Evolutionary conservation across 768 basidiomycete genomes (phyloP).

Genomic region (Lactarius indigo): DNA sequence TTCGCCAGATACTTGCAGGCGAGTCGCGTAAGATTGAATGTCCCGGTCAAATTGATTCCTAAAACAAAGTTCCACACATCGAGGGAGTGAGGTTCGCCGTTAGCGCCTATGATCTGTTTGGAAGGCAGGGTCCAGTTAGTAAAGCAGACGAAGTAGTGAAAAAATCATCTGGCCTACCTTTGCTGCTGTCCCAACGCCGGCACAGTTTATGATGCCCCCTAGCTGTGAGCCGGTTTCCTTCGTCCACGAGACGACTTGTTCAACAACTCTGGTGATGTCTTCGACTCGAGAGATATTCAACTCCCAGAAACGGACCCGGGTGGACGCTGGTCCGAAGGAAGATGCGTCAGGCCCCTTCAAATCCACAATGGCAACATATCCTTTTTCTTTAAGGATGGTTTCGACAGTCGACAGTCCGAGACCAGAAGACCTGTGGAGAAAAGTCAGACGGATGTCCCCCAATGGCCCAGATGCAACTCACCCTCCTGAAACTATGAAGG

Average conservation of each 20-base stretch:
- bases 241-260: slow-evolving; percentile 27
- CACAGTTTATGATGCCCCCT: slow-evolving; percentile 60
- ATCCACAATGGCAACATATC: slow-evolving; percentile 46
- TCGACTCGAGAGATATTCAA: slow-evolving; percentile 31
- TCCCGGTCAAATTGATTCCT: slow-evolving; percentile 53
- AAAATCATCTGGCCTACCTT: slow-evolving; percentile 23
- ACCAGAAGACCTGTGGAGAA: slow-evolving; percentile 47
- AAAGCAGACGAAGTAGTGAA: background rate
- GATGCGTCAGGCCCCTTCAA: slow-evolving; percentile 34
- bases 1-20: slow-evolving; percentile 48
- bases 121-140: background rate
- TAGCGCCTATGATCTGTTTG: slow-evolving; percentile 44
- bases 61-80: slow-evolving; percentile 52
- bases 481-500: slow-evolving; percentile 58
- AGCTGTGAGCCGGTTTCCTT: slow-evolving; percentile 40
- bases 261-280: slow-evolving; percentile 30
- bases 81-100: slow-evolving; percentile 45
- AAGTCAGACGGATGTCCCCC: background rate
- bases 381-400: slow-evolving; percentile 39
- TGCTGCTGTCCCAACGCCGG: slow-evolving; percentile 45
- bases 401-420: slow-evolving; percentile 52
- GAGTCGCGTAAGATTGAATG: slow-evolving; percentile 56
- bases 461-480: slow-evolving; percentile 29
- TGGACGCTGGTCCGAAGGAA: background rate
- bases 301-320: slow-evolving; percentile 22